Conservation (phyloP, 2,329 filamentous ascomycete species). For the Colletotrichum melonis region DNA sequence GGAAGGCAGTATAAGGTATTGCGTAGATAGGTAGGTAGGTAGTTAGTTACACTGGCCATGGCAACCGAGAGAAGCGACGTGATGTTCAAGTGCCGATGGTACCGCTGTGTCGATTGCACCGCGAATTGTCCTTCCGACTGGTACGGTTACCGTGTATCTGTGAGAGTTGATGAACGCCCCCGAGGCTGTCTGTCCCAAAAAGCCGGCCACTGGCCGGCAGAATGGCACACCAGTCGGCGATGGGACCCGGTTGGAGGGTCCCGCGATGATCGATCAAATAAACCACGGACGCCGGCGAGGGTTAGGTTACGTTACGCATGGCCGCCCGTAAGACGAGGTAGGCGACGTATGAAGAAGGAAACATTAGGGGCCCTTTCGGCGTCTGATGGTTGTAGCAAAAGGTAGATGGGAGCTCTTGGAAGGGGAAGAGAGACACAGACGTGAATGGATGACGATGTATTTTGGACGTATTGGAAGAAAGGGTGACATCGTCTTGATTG, state of each 20-base stretch:
- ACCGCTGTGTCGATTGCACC: background rate
- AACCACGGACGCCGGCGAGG: background rate
- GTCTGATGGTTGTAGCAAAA: background rate
- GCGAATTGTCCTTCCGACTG: background rate
- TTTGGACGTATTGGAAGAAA: background rate
- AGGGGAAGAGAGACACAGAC: background rate
- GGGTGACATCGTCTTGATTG: background rate
- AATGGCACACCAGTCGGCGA: background rate
- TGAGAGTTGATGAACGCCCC: background rate
- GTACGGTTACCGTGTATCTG: background rate
- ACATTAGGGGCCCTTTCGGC: background rate
- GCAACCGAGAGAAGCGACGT: background rate
- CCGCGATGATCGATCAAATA: background rate
- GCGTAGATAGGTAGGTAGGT: background rate
- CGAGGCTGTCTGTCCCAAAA: background rate
- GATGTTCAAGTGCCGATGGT: constrained; percentile 12
- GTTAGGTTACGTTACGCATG: background rate
- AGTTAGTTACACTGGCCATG: constrained; percentile 7
- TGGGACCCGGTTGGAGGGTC: background rate
- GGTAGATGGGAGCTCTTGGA: background rate
- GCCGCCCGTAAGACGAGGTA: background rate
- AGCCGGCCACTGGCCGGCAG: constrained; percentile 7
- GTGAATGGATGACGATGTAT: background rate
- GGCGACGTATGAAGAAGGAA: background rate
- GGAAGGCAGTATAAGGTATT: background rate